Base-by-base conservation (phyloP, 441 rosid species). In the Flueggea neowawraea region DNA sequence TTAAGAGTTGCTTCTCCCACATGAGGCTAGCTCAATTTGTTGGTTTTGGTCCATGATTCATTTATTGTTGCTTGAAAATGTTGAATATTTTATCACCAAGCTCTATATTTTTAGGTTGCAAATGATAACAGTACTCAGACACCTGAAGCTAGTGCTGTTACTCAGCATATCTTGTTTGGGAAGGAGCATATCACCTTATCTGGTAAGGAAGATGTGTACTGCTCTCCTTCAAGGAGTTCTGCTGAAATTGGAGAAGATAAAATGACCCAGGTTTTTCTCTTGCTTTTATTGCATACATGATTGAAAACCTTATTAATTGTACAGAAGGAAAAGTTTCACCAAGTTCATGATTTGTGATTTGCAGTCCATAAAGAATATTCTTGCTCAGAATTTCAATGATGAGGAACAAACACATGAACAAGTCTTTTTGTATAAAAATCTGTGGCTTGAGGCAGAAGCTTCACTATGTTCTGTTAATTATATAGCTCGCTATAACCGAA, bases 391-490 rank as follows among this genome's bases (percentile, higher is more conserved):
- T 79, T 87, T 90, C 60, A 77, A 66, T 62, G 84, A 63, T 54
- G 76, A 68, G 67, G 86, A 81, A 60, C 95, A 80, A 69, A 36
- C 72, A 43, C 77, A 82, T 16, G 85, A 84, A 13, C 88, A 81
- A 67, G 71, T 73, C 68, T 76, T 77, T 66, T 65, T 93, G 78
- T 93, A 81, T 75, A 93, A 83, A 88, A 93, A 86, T 82, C 80
- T 93, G 65, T 93, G 98, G 98, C 92, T 93, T 16, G 98, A 90
- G 80, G 92, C 97, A 57, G 98, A 93, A 78, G 97, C 98, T 63
- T 81, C 85, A 62, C 72, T 93, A 64, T 93, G 91, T 73, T 81
- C 89, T 62, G 69, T 81, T 62, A 81, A 81, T 73, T 84, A 78
- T 79, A 81, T 73, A 77, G 81, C 91, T 61, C 96, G 98, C 63